Evolutionary conservation across 2,329 filamentous ascomycete species (phyloP).

Genomic region (Penicillium olsonii): DNA sequence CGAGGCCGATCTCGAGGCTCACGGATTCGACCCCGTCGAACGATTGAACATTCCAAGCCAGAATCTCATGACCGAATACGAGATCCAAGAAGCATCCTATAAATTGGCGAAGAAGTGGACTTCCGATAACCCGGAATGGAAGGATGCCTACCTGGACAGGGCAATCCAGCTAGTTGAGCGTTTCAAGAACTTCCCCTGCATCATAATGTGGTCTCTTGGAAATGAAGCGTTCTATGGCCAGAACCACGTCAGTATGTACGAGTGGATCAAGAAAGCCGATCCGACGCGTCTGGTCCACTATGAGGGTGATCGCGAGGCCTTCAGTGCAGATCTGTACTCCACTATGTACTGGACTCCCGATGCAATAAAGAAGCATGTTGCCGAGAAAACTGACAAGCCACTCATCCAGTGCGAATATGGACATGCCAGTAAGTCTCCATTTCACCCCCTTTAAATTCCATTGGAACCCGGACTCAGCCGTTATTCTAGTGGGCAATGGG

Average conservation of each 20-base stretch:
- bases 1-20: conserved; percentile 41
- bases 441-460: neutral
- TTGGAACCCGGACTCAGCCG: neutral
- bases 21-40: conserved; percentile 43
- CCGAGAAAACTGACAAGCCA: conserved; percentile 48
- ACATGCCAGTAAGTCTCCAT: conserved; percentile 51
- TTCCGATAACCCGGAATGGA: conserved; percentile 33
- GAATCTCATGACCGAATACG: conserved; percentile 50
- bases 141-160: conserved; percentile 68
- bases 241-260: conserved; percentile 69
- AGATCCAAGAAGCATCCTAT: conserved; percentile 55
- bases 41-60: conserved; percentile 60
- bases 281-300: conserved; percentile 64
- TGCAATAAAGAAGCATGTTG: conserved; percentile 50
- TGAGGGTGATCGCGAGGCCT: conserved; percentile 63
- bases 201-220: conserved; percentile 73
- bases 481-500: conserved; percentile 64
- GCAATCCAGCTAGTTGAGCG: conserved; percentile 64
- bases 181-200: conserved; percentile 68
- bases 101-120: conserved; percentile 61
- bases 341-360: conserved; percentile 66
- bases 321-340: conserved; percentile 67
- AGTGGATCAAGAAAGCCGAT: conserved; percentile 60
- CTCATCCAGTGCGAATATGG: conserved; percentile 53
- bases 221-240: conserved; percentile 73